A percentile compares a stretch with the other conserved stretches of the same genome.
These are phyloP conservation scores for Nicotiana knightiana DNA, from an alignment of 257 asterid genomes.

Conservation along the genomic window DNA sequence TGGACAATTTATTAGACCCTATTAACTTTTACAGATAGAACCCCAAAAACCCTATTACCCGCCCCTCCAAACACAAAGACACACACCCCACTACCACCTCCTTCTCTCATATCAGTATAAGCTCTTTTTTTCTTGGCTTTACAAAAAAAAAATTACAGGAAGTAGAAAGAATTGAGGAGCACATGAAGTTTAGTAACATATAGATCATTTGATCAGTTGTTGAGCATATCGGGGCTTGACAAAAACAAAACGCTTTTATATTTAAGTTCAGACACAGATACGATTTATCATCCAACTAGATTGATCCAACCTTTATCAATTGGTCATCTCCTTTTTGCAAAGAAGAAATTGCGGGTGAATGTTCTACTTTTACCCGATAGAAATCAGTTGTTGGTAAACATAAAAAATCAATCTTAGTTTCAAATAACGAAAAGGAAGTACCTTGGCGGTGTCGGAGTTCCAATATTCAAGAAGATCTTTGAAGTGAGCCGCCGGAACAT, in stretches of 20 bases:
- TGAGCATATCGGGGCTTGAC: background rate
- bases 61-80: background rate
- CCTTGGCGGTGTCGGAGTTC: no score
- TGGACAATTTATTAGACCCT: constrained; percentile 1
- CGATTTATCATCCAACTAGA: background rate
- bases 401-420: no score
- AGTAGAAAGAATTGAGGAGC: background rate
- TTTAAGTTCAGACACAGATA: background rate
- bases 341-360: background rate
- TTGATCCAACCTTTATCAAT: background rate
- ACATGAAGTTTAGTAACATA: background rate
- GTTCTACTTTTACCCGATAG: background rate
- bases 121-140: background rate
- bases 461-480: no score
- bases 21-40: background rate
- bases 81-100: background rate
- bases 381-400: no score
- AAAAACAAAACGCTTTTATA: background rate
- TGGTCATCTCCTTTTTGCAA: background rate
- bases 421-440: no score
- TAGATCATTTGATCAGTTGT: background rate
- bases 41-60: background rate
- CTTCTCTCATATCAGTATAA: background rate
- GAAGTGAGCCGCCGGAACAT: no score
- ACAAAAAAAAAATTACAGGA: no score